Percentiles rank a stretch among this genome's conserved stretches.
Conservation (phyloP, 1,284 basidiomycete species). For the Retiboletus flavoniger region DNA sequence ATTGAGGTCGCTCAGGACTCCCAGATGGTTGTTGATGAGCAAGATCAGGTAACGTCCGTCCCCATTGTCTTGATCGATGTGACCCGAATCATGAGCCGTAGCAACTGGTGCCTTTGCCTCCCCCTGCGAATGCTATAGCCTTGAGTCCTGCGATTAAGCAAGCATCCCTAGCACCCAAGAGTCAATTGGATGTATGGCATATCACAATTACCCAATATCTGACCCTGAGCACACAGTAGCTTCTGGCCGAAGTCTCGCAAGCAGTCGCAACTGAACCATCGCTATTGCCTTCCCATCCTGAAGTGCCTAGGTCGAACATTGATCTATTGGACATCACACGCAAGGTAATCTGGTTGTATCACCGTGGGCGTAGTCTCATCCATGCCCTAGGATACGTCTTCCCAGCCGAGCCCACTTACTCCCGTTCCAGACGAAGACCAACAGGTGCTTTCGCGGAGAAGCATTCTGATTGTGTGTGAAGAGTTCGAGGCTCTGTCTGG, state of each 20-base stretch:
- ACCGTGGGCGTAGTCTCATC: constrained; percentile 2
- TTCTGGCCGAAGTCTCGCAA: constrained; percentile 33
- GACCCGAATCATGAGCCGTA: constrained; percentile 9
- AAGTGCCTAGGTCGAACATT: constrained; percentile 21
- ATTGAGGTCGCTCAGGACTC: constrained; percentile 2
- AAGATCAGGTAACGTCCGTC: constrained; percentile 22
- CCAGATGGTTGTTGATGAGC: constrained; percentile 19
- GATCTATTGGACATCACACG: not conserved
- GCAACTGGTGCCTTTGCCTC: constrained; percentile 3
- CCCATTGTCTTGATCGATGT: not conserved
- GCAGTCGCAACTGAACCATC: constrained; percentile 33
- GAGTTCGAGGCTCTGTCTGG: constrained; percentile 53
- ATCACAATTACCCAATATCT: constrained; percentile 16
- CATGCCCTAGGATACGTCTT: constrained; percentile 16
- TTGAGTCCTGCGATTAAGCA: constrained; percentile 18
- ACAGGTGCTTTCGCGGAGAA: not conserved
- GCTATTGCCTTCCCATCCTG: constrained; percentile 27
- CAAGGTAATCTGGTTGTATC: constrained; percentile 14
- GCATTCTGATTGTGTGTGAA: constrained; percentile 40
- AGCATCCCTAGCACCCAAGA: constrained; percentile 15
- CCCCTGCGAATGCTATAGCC: constrained; percentile 6
- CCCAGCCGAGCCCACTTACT: constrained; percentile 26
- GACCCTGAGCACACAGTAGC: constrained; percentile 22
- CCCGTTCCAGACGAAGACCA: constrained; percentile 17
- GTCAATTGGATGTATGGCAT: constrained; percentile 30